Conservation (phyloP, 2,329 filamentous ascomycete genomes). For the Nectriaceae sp. region DNA sequence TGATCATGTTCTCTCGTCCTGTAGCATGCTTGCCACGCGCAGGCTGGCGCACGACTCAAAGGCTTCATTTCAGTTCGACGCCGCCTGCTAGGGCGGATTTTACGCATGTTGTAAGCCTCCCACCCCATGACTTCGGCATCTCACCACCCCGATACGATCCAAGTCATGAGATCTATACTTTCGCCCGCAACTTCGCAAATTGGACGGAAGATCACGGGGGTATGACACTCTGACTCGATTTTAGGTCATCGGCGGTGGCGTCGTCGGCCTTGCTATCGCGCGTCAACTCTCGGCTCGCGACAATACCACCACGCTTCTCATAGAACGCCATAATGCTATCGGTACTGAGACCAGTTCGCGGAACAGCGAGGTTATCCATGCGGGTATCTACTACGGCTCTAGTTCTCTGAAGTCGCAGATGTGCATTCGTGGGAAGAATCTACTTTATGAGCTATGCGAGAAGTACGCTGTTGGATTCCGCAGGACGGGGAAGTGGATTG, state of each 20-base stretch:
- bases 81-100: constrained; percentile 41
- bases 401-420: constrained; percentile 78
- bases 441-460: constrained; percentile 79
- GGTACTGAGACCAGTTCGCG: constrained; percentile 87
- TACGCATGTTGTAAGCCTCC: constrained; percentile 44
- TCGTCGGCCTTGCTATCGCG: constrained; percentile 80
- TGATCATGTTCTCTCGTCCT: constrained; percentile 17
- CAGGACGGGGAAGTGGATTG: constrained; percentile 90
- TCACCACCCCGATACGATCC: not conserved
- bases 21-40: constrained; percentile 1
- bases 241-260: constrained; percentile 61
- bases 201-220: not conserved
- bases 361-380: constrained; percentile 96
- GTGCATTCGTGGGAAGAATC: constrained; percentile 74
- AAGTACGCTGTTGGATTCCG: constrained; percentile 67
- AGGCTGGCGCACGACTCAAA: constrained; percentile 11
- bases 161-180: constrained; percentile 1
- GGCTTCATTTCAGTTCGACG: constrained; percentile 38
- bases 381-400: constrained; percentile 85
- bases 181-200: not conserved
- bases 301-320: constrained; percentile 68
- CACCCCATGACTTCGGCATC: constrained; percentile 4
- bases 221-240: constrained; percentile 3
- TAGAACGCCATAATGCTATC: constrained; percentile 75
- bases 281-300: constrained; percentile 68